phyloP scores from a whole-genome alignment of 441 rosid species.

The Jatropha multifida region DNA sequence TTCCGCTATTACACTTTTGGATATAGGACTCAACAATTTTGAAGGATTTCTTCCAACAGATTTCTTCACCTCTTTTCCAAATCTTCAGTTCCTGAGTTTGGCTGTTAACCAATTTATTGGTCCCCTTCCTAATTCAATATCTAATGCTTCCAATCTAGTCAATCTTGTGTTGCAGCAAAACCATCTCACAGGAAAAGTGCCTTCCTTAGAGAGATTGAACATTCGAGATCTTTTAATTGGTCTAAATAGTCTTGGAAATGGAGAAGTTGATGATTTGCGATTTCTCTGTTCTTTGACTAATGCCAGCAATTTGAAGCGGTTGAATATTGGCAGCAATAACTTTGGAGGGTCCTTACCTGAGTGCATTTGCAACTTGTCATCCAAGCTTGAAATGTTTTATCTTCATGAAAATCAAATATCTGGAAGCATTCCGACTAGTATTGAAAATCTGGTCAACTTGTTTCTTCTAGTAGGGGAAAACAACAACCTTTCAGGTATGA shows the following conservation, averaged over 20 bases:
- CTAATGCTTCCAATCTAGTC: slow-evolving; percentile 13
- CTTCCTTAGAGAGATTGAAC: slow-evolving; percentile 2
- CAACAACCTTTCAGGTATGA: slow-evolving; percentile 31
- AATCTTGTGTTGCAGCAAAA: neutral
- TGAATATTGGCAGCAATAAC: neutral
- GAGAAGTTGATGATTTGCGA: slow-evolving; percentile 15
- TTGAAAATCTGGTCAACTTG: slow-evolving; percentile 29
- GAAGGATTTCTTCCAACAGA: slow-evolving; percentile 5
- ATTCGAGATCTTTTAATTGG: neutral
- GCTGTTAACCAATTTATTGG: slow-evolving; percentile 13
- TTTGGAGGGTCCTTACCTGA: slow-evolving; percentile 30
- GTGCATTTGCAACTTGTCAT: slow-evolving; percentile 25
- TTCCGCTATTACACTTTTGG: neutral
- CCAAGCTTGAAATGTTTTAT: neutral
- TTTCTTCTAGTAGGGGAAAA: neutral
- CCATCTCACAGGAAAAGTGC: slow-evolving; percentile 25
- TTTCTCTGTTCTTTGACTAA: slow-evolving; percentile 31
- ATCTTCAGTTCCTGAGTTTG: neutral
- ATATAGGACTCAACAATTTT: neutral
- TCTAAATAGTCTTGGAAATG: slow-evolving; percentile 19
- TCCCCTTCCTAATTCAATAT: slow-evolving; percentile 14
- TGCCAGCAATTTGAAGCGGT: neutral
- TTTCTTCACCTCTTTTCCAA: slow-evolving; percentile 2
- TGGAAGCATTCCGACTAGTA: slow-evolving; percentile 27
- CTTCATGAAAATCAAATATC: neutral